A percentile compares a stretch with the other conserved stretches of the same genome.
These are phyloP conservation scores for Aspergillus sp. DNA, from an alignment of 2,329 filamentous ascomycete genomes.

Conservation along the genomic window DNA sequence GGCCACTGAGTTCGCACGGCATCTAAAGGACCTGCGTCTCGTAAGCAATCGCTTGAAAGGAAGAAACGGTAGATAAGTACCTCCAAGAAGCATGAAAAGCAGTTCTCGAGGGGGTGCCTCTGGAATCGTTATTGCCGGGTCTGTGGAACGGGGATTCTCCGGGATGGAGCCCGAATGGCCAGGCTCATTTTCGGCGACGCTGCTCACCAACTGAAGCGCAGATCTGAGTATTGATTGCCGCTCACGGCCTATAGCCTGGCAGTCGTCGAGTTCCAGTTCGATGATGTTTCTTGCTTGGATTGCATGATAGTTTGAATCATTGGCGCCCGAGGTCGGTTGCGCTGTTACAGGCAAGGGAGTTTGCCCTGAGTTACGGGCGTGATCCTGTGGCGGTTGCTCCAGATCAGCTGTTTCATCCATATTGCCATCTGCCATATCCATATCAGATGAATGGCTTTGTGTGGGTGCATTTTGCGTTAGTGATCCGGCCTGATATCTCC, in stretches of 20 bases:
- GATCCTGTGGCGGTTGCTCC: no score
- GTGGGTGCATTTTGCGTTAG: no score
- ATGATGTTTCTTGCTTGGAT: constrained; percentile 24
- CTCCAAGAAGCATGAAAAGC: constrained; percentile 25
- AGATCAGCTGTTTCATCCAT: no score
- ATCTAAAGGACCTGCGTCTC: background rate
- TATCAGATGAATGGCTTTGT: no score
- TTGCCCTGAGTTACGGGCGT: no score
- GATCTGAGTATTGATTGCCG: constrained; percentile 21
- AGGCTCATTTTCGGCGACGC: constrained; percentile 12
- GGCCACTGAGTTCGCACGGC: constrained; percentile 21
- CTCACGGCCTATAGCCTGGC: constrained; percentile 17
- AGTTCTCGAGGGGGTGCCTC: constrained; percentile 20
- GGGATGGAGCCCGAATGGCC: background rate
- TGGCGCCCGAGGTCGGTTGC: background rate
- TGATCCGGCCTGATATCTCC: no score
- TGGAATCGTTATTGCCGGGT: constrained; percentile 5
- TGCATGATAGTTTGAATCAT: constrained; percentile 24
- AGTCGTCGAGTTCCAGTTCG: constrained; percentile 22
- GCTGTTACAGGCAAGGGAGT: no score
- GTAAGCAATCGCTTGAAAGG: background rate
- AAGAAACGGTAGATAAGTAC: background rate
- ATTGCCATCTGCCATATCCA: no score
- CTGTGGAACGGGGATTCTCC: background rate
- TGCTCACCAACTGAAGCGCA: constrained; percentile 22